Percentiles rank a stretch among this genome's conserved stretches.
Evolutionary conservation across 1,284 basidiomycete species (phyloP).

Genomic region (Cyathus olla): DNA sequence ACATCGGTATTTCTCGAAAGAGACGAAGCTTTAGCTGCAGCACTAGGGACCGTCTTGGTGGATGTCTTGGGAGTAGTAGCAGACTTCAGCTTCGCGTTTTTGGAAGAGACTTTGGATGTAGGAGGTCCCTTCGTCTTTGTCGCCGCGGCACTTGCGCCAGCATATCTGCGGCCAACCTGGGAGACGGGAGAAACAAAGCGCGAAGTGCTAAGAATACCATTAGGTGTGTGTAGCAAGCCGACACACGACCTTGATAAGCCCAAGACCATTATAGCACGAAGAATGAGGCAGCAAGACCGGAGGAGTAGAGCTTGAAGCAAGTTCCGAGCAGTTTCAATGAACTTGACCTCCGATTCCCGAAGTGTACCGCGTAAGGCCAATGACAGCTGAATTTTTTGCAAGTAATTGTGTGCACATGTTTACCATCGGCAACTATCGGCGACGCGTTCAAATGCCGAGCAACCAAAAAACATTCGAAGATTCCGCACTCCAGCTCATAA

Average conservation of each 20-base stretch:
- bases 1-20: conserved; percentile 6
- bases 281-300: conserved; percentile 5
- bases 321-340: no score
- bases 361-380: neutral
- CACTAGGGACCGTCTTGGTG: conserved; percentile 10
- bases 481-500: conserved; percentile 31
- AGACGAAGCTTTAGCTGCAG: conserved; percentile 11
- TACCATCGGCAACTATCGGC: conserved; percentile 34
- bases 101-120: conserved; percentile 11
- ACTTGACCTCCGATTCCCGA: conserved; percentile 5
- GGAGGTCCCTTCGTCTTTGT: conserved; percentile 17
- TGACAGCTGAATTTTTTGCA: conserved; percentile 7
- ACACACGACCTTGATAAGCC: conserved; percentile 29
- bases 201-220: conserved; percentile 1
- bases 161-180: conserved; percentile 13
- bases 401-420: conserved; percentile 22
- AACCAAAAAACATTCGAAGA: conserved; percentile 24
- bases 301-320: no score
- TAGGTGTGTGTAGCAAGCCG: conserved; percentile 6
- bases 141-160: conserved; percentile 11
- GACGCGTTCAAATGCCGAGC: conserved; percentile 32
- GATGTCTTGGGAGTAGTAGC: conserved; percentile 5
- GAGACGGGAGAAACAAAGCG: neutral
- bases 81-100: neutral
- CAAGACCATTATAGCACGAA: conserved; percentile 41